Conservation (phyloP, 805 yeast genomes). For the Priceomyces carsonii region DNA sequence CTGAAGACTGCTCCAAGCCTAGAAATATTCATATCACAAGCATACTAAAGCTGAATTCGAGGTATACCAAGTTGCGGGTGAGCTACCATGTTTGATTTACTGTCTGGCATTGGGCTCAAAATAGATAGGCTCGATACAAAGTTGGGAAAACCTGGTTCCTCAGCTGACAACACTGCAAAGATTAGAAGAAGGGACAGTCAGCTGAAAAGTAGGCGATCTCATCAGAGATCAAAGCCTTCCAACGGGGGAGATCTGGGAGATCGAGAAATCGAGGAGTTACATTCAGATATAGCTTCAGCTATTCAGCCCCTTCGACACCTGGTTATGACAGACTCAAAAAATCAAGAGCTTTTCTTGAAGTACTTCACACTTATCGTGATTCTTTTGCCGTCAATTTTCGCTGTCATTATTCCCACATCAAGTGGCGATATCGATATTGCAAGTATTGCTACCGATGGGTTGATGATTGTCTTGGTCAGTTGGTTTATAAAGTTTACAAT, state of each 20-base stretch:
- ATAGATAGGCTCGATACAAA: no score
- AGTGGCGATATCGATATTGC: constrained; percentile 19
- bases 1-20: no score
- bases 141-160: no score
- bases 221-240: not conserved
- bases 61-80: no score
- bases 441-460: constrained; percentile 28
- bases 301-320: constrained; percentile 6
- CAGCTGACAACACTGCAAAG: no score
- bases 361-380: constrained; percentile 21
- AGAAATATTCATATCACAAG: no score
- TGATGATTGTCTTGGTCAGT: constrained; percentile 31
- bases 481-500: constrained; percentile 32
- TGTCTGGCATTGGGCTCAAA: no score
- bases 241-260: constrained; percentile 1
- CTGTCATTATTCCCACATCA: constrained; percentile 23
- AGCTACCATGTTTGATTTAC: no score
- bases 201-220: no score
- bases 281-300: constrained; percentile 9
- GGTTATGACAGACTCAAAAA: constrained; percentile 12
- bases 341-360: constrained; percentile 10
- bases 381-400: constrained; percentile 26
- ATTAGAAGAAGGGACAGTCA: no score
- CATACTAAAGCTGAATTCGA: no score
- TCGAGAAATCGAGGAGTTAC: constrained; percentile 9